phyloP scores from a whole-genome alignment of 1,284 basidiomycete species.

The Wolfiporia cocos region DNA sequence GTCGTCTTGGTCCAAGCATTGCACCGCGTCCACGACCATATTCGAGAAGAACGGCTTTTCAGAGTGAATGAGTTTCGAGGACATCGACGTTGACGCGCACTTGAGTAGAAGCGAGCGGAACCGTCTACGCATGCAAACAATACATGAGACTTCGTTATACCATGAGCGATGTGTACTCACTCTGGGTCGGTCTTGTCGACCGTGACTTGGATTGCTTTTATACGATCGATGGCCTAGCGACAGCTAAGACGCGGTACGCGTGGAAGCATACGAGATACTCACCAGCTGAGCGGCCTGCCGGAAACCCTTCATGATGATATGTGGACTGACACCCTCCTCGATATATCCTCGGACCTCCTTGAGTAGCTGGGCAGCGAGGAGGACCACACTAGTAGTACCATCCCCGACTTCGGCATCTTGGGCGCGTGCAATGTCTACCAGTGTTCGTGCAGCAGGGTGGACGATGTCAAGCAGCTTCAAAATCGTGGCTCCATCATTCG shows the following conservation, averaged over 20 bases:
- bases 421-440: constrained; percentile 96
- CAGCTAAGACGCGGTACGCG: constrained; percentile 11
- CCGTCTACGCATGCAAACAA: constrained; percentile 41
- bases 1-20: constrained; percentile 88
- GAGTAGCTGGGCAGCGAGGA: constrained; percentile 91
- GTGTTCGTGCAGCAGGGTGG: constrained; percentile 92
- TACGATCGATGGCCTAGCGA: constrained; percentile 83
- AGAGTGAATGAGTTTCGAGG: constrained; percentile 97
- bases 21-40: constrained; percentile 98
- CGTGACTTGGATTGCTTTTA: constrained; percentile 86
- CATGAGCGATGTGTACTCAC: constrained; percentile 32
- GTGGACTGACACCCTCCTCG: constrained; percentile 96
- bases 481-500: constrained; percentile 98
- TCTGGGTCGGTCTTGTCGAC: constrained; percentile 89
- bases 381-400: constrained; percentile 94
- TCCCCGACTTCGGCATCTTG: constrained; percentile 99
- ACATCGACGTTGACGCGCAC: constrained; percentile 98
- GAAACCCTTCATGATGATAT: constrained; percentile 97
- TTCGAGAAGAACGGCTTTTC: constrained; percentile 99
- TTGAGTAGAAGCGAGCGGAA: constrained; percentile 94
- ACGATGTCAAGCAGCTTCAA: constrained; percentile 96
- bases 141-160: not conserved
- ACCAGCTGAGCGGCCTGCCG: constrained; percentile 86
- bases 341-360: constrained; percentile 92
- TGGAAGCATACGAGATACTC: constrained; percentile 22